Base-by-base conservation (phyloP, 257 asterid genomes). In the Linderniella brevidens region DNA sequence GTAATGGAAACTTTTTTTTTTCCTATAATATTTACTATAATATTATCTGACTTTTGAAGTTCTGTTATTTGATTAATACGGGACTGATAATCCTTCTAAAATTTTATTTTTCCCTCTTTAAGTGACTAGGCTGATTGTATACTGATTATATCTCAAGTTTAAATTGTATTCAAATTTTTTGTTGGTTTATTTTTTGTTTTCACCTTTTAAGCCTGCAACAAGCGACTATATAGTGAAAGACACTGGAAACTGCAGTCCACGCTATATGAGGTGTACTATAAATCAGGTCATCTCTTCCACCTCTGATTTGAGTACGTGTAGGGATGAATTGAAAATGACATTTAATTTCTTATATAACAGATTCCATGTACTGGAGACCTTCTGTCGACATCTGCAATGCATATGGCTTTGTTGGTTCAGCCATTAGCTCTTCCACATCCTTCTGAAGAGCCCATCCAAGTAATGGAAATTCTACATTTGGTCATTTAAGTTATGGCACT, bases 211-310 rank as follows among this genome's bases (percentile, higher is more conserved):
- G 99, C 96, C 99, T 58, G 96, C 99, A 49, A 81, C 94, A 53
- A 81, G 92, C 60, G 96, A 90, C 46, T 85, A 90, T 65, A 81
- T 85, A 59, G 88, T 90, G 52, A 79, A 68, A 56, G 99, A 90
- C 68, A 77, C 93, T 35, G 96, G 99, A 56, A 90, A 85, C 69
- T 85, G 96, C 78, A 90, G 99, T 61, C 96, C 99, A 40, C 96
- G 99, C 59, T 79, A 75, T 80, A 73, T 90, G 75, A 73, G 99
- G 68, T 90, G 94, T 68, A 85, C 99, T 48, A 73, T 82, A 57
- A 90, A 85, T 68, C 99, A 85, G 96, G 96, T 80, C 5, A 3
- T 46, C 13, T 9, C 8, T 46, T 4, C 11, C 3, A 4, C 4
- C 51, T 46, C 17, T 12, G 8, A 8, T 29, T 3, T 4, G 4